A percentile compares a stretch with the other conserved stretches of the same genome.
These are phyloP conservation scores for Thielaviopsis musarum DNA, from an alignment of 2,329 filamentous ascomycete genomes.

Conservation along the genomic window DNA sequence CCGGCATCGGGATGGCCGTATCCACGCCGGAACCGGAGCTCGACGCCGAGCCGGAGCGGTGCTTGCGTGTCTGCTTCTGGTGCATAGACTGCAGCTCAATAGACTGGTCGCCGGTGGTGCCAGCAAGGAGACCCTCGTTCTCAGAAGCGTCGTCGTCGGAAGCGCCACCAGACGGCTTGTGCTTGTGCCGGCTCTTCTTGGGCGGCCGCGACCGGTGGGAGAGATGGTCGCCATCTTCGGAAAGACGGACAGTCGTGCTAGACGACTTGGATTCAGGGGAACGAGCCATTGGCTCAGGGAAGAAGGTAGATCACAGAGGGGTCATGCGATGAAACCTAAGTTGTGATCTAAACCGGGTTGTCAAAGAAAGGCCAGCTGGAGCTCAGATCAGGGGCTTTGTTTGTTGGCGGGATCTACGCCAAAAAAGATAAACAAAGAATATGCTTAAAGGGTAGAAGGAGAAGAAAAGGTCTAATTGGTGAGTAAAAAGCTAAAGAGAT, in stretches of 20 bases:
- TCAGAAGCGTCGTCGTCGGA: slow-evolving; percentile 29
- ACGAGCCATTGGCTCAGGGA: slow-evolving; percentile 3
- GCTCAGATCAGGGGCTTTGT: no score
- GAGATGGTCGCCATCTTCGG: background rate
- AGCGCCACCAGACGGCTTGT: background rate
- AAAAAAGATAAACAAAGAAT: background rate
- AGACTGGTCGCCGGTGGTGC: slow-evolving; percentile 21
- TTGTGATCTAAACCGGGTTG: background rate
- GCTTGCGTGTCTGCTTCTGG: background rate
- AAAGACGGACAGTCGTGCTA: background rate
- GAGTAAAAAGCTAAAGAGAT: background rate
- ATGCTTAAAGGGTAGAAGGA: background rate
- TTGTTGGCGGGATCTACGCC: background rate
- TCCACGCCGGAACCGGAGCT: slow-evolving; percentile 14
- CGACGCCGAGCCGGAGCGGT: slow-evolving; percentile 6
- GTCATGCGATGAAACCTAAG: background rate
- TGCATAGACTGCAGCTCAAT: slow-evolving; percentile 13
- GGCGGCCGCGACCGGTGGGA: background rate
- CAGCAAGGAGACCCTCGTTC: slow-evolving; percentile 37
- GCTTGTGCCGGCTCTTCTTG: background rate
- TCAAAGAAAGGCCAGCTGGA: background rate
- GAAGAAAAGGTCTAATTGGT: background rate
- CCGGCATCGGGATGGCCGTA: slow-evolving; percentile 3
- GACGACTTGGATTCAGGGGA: slow-evolving; percentile 1
- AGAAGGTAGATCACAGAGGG: background rate